Evolutionary conservation across 2,329 filamentous ascomycete genomes (phyloP), one percentile per base, ranked within the genome.

Genomic region (Trichoderma gracile): DNA sequence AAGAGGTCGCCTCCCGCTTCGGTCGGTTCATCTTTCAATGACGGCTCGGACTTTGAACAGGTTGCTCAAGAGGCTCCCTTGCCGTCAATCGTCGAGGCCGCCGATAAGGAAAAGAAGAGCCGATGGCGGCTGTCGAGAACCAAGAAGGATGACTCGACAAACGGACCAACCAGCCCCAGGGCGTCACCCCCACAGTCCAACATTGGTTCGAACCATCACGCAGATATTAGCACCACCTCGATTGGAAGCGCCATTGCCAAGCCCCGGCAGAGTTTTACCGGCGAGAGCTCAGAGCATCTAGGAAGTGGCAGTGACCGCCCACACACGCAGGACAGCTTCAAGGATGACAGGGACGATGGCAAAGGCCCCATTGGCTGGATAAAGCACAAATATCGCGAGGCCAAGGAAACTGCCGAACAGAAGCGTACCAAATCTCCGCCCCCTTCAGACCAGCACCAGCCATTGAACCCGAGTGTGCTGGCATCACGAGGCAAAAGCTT

Each of bases 11-110:
- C 91, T 0, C 86, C 90, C 0, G 86, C 88, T 3, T 96, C 93
- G 0, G 81, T 93, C 65, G 87, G 91, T 69, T 94, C 92, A 30
- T 87, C 84, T 0, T 86, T 87, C 68, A 95, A 94, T 25, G 93
- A 96, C 69, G 86, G 89, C 23, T 96, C 92, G 0, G 93, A 97
- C 72, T 74, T 88, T 33, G 93, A 96, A 67, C 87, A 90, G 66
- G 76, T 83, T 10, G 53, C 70, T 8, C 91, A 93, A 30, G 90
- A 92, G 38, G 70, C 76, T 0, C 70, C 73, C 7, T 70, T 76
- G 6, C 63, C 70, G 27, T 69, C 69, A n/a, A 59, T 74, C 42
- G 82, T 33, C 17, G 62, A 66, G 33, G 25, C 46, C 7, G 19
- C 61, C 1, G 87, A 90, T 60, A 88, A 84, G 69, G 87, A 90